Percentiles rank a stretch among this genome's conserved stretches.
phyloP scores from a whole-genome alignment of 208 protist genomes.

The Wallacemonas sp. region DNA sequence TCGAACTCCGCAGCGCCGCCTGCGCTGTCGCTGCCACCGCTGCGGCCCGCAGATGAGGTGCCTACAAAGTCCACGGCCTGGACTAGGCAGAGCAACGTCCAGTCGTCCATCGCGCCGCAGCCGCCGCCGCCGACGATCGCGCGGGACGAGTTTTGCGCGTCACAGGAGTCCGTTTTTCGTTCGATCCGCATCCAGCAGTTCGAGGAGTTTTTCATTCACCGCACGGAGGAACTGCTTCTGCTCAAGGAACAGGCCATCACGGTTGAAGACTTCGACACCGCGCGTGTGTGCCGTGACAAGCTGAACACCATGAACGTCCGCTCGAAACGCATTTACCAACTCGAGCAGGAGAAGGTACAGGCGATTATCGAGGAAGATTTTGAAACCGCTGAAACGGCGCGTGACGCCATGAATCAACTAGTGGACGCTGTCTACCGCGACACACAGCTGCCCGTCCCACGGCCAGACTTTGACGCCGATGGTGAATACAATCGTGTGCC shows the following conservation, averaged over 20 bases:
- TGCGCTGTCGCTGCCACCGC: no score
- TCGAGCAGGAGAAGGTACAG: slow-evolving; percentile 88
- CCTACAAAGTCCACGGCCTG: no score
- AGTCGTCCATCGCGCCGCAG: no score
- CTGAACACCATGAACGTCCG: slow-evolving; percentile 63
- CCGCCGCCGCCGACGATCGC: no score
- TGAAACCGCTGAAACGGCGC: slow-evolving; percentile 70
- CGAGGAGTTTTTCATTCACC: slow-evolving; percentile 85
- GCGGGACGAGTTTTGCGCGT: neutral
- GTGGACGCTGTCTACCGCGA: slow-evolving; percentile 56
- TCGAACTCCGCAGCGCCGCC: no score
- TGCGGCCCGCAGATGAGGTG: no score
- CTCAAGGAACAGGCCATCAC: slow-evolving; percentile 79
- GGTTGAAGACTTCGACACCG: slow-evolving; percentile 71
- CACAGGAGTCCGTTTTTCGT: slow-evolving; percentile 36
- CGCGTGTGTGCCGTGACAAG: slow-evolving; percentile 65
- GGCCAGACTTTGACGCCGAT: neutral
- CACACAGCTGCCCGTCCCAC: slow-evolving; percentile 41
- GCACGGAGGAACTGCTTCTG: slow-evolving; percentile 73
- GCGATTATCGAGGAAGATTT: slow-evolving; percentile 92
- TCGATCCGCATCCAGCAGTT: slow-evolving; percentile 84
- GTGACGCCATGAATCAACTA: slow-evolving; percentile 71
- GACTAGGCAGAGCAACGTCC: no score
- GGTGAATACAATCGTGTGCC: neutral
- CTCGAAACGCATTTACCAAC: slow-evolving; percentile 72